Percentiles rank a stretch among this genome's conserved stretches.
Conservation (phyloP, 768 basidiomycete species). For the Boletus reticuloceps region DNA sequence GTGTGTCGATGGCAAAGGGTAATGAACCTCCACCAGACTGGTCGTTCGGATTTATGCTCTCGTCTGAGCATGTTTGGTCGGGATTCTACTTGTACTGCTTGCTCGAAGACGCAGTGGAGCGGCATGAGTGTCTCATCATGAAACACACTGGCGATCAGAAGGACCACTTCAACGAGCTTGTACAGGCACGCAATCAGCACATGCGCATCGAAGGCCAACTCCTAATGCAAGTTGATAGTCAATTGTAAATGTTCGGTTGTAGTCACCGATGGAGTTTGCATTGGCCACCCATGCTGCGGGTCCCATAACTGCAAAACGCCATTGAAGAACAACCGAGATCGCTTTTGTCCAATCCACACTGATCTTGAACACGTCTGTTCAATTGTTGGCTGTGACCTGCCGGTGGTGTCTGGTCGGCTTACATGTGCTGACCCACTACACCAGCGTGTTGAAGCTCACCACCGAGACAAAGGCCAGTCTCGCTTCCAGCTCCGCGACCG, state of each 20-base stretch:
- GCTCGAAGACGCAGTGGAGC: neutral
- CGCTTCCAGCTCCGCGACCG: conserved; percentile 1
- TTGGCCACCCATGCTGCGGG: neutral
- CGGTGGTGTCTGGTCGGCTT: neutral
- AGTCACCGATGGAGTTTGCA: too few relatives aligned
- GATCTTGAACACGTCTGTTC: neutral
- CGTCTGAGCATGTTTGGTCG: neutral
- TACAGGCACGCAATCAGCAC: neutral
- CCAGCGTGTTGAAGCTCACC: neutral
- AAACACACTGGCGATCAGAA: neutral
- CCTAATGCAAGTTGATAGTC: neutral
- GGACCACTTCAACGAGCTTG: neutral
- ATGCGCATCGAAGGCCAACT: neutral
- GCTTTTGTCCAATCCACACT: neutral
- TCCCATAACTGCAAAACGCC: neutral
- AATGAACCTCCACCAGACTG: neutral
- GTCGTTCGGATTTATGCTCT: neutral
- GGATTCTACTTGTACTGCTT: neutral
- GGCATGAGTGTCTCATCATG: neutral
- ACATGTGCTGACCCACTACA: neutral
- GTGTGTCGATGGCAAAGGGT: neutral
- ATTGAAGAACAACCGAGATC: neutral
- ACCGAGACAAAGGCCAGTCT: neutral
- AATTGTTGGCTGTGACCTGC: neutral
- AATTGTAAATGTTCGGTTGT: neutral